Evolutionary conservation across 2,329 filamentous ascomycete species (phyloP), one percentile per base, ranked within the genome.

Genomic region (Claviceps humidiphila): DNA sequence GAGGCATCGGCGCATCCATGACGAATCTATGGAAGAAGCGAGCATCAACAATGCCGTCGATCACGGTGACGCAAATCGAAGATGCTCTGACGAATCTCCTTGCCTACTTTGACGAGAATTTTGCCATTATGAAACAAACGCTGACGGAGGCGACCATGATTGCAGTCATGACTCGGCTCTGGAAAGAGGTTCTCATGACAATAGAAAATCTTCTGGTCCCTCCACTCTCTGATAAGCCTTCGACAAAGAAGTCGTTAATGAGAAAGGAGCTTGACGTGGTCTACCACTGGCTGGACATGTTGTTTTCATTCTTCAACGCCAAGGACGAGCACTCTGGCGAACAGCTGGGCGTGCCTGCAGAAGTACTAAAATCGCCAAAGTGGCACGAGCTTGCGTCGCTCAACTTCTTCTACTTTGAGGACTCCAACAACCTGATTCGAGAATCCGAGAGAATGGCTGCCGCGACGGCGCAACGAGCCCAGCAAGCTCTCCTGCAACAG

Each of bases 321-420:
- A 81, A 85, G 56, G 90, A 96, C 61, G 89, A 95, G 61, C 80
- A 86, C 14, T 63, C 84, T 71, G 61, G 90, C 52, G 87, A 91
- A 66, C 87, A 87, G 24, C 80, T 93, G 55, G 93, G 93, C 58
- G 89, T 98, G 2, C 87, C 90, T 0, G 80, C 88, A 45, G 90
- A 96, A 66, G 84, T 96, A 37, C 78, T 98, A 64, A 95, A 95
- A 70, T 95, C 89, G 58, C 88, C 91, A 64, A 98, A 98, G 77
- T 98, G 95, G 74, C 90, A 96, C 73, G 93, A 98, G 68, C 81
- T 98, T 51, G 88, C 93, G 58, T 91, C 89, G 56, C 79, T 98
- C 57, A 95, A 95, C 72, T 98, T 97, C 76, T 98, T 97, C 75
- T 98, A 98, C 73, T 94, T 93, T 64, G 90, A 97, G 62, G 80